Conservation (phyloP, 2,329 filamentous ascomycete species). For the Venturia carpophila region DNA sequence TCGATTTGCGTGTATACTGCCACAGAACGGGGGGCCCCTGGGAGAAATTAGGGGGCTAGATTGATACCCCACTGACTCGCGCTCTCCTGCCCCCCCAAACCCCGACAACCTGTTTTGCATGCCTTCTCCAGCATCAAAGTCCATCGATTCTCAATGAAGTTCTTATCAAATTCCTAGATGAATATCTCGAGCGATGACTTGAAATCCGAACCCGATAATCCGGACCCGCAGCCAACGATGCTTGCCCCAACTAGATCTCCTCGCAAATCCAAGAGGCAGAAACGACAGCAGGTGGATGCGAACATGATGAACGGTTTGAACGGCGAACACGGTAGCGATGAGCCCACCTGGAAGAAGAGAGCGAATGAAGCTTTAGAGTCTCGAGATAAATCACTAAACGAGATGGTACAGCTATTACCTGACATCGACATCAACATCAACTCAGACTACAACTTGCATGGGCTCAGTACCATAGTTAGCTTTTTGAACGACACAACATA, state of each 20-base stretch:
- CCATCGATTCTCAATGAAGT: too few relatives aligned
- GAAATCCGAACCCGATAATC: background rate
- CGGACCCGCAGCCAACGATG: background rate
- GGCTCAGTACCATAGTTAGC: constrained; percentile 29
- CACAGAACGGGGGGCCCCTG: too few relatives aligned
- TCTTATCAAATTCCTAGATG: too few relatives aligned
- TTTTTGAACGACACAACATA: background rate
- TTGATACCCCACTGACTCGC: too few relatives aligned
- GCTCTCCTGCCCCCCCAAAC: too few relatives aligned
- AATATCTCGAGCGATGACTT: too few relatives aligned
- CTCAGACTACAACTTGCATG: background rate
- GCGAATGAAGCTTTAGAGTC: constrained; percentile 39
- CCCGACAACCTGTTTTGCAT: too few relatives aligned
- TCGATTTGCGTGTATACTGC: too few relatives aligned
- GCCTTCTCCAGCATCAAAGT: too few relatives aligned
- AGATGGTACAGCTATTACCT: constrained; percentile 35
- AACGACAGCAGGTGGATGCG: background rate
- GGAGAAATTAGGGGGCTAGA: too few relatives aligned
- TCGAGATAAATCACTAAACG: constrained; percentile 38
- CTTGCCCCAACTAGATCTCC: background rate
- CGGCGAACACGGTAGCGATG: background rate
- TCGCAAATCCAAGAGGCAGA: background rate
- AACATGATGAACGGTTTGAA: background rate
- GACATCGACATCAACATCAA: background rate
- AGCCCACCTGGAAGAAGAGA: constrained; percentile 37